These are phyloP conservation scores for Hericium rajendrae DNA, from an alignment of 768 basidiomycete species.

Conservation along the genomic window DNA sequence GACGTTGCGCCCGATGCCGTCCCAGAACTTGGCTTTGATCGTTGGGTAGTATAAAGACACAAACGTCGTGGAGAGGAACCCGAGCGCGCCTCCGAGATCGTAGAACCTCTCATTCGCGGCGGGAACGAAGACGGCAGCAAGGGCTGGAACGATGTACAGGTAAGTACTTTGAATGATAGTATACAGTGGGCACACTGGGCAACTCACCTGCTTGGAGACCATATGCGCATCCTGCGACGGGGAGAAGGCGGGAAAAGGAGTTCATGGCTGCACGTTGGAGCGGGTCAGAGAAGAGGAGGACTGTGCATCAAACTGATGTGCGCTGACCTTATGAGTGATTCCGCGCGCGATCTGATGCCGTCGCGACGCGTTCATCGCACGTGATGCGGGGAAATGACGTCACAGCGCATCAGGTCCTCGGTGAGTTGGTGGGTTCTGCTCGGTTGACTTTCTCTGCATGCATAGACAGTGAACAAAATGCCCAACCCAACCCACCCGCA, in stretches of 20 bases:
- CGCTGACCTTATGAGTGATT: constrained; percentile 1
- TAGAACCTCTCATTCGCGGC: constrained; percentile 56
- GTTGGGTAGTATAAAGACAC: constrained; percentile 55
- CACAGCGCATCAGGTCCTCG: not conserved
- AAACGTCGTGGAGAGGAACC: constrained; percentile 54
- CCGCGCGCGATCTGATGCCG: not conserved
- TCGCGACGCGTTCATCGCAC: not conserved
- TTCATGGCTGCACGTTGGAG: constrained; percentile 24
- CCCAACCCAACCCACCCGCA: too few species aligned
- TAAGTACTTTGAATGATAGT: constrained; percentile 1
- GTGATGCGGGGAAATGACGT: not conserved
- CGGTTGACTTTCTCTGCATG: too few species aligned
- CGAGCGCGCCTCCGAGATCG: constrained; percentile 55
- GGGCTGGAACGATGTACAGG: constrained; percentile 23
- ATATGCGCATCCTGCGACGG: constrained; percentile 38
- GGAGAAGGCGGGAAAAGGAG: constrained; percentile 45
- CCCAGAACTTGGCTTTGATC: constrained; percentile 39
- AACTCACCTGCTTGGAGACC: constrained; percentile 37
- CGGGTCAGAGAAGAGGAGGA: not conserved
- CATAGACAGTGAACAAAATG: too few species aligned
- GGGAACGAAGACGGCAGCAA: constrained; percentile 56
- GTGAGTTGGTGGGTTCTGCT: too few species aligned
- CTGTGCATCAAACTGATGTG: not conserved
- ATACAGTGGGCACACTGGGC: not conserved
- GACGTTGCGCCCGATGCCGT: constrained; percentile 22